Percentiles rank a stretch among this genome's conserved stretches.
Conservation (phyloP, 2,329 filamentous ascomycete species). For the Phaeomoniella chlamydospora region DNA sequence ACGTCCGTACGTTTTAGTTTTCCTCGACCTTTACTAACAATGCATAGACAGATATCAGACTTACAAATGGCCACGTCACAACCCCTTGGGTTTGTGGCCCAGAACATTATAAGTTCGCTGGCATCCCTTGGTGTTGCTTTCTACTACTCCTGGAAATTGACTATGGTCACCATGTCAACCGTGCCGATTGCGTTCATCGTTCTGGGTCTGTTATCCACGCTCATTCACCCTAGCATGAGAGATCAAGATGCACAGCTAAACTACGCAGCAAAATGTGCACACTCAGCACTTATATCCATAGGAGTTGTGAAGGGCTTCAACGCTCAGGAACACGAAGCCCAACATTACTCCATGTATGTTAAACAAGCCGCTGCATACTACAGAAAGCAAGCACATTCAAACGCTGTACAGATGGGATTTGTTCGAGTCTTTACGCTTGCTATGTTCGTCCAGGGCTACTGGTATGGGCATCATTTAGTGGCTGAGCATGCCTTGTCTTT, state of each 20-base stretch:
- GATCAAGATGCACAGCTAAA: constrained; percentile 54
- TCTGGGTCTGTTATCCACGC: constrained; percentile 44
- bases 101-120: constrained; percentile 48
- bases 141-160: constrained; percentile 70
- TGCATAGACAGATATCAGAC: constrained; percentile 61
- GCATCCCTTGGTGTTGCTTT: constrained; percentile 59
- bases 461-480: constrained; percentile 65
- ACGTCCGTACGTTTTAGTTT: constrained; percentile 37
- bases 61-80: constrained; percentile 69
- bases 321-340: constrained; percentile 53
- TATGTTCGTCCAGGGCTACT: constrained; percentile 82
- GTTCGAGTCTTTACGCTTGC: constrained; percentile 59
- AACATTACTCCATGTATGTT: constrained; percentile 47
- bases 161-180: constrained; percentile 61
- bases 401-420: constrained; percentile 57
- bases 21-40: neutral
- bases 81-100: constrained; percentile 56
- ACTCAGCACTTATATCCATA: constrained; percentile 57
- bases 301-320: constrained; percentile 81
- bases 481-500: constrained; percentile 40
- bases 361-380: constrained; percentile 48
- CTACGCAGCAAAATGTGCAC: constrained; percentile 55
- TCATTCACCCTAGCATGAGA: constrained; percentile 51
- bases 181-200: constrained; percentile 52
- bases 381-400: constrained; percentile 51